Base-by-base conservation (phyloP, 176 grass and related monocot species). In the Thinopyrum elongatum region DNA sequence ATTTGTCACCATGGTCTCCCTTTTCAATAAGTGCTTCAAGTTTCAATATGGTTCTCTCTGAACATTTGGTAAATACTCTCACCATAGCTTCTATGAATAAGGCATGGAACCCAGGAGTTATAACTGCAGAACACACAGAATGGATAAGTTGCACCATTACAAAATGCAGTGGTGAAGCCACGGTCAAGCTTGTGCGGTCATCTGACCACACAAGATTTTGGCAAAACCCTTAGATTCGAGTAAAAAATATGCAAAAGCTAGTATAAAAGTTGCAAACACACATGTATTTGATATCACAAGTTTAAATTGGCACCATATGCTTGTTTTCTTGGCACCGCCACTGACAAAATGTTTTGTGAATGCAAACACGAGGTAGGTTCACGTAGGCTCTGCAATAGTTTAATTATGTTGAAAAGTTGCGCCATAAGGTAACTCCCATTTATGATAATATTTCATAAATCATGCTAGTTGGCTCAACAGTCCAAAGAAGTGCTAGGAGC, bases 51-150 rank as follows among this genome's bases (percentile, higher is more conserved):
- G 89, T 94, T 89, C 93, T 92, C 60, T 98, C 96, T 7, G 93
- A 94, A 89, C 96, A 98, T 42, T 84, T 85, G 1, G 81, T 91
- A 84, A 98, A 98, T 75, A 92, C 86, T 61, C 87, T 91, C 33
- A 98, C 88, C 96, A 98, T 98, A 82, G 96, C 88, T 94, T 98
- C 91, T 61, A 98, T 86, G 83, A 94, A 98, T 83, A 95, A 89
- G 70, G 90, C 89, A 89, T 98, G 96, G 79, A 98, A 98, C 62
- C 78, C 93, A 76, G 96, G 96, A 30, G 96, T 93, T 84, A 98
- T 95, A 84, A 98, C 96, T 98, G 92, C 70, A 91, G 42, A 64
- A 31, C 51, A 65, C 30, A 55, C 38, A 70, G 44, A 69, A 14
- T 63, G 15, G 17, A 69, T 28, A 63, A 84, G 73, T 8, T 41